Conservation (phyloP, 2,329 filamentous ascomycete species). For the Boeremia exigua region DNA sequence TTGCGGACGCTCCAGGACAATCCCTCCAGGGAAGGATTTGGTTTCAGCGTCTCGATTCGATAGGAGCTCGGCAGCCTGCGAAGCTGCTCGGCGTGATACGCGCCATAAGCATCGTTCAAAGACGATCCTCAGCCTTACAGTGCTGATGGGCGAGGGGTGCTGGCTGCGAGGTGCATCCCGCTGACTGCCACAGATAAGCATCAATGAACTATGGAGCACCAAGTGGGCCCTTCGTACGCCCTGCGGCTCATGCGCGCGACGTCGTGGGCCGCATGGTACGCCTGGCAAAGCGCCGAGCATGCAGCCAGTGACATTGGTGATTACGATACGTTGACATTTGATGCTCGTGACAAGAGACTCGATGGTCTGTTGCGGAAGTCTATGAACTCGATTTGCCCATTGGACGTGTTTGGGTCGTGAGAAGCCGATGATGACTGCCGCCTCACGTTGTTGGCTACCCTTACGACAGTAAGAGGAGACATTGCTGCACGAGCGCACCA, state of each 20-base stretch:
- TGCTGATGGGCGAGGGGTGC: background rate
- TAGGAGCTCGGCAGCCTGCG: constrained; percentile 7
- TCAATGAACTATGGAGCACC: constrained; percentile 5
- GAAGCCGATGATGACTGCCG: too few species aligned
- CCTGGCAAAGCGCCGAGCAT: too few species aligned
- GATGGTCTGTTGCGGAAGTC: too few species aligned
- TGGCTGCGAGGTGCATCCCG: background rate
- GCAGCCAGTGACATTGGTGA: background rate
- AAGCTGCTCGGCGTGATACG: constrained; percentile 4
- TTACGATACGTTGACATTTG: background rate
- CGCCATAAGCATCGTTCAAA: background rate
- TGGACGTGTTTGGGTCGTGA: too few species aligned
- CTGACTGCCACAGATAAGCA: constrained; percentile 15
- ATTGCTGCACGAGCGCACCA: too few species aligned
- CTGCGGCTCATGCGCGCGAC: background rate
- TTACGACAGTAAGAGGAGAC: too few species aligned
- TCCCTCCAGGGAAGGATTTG: background rate
- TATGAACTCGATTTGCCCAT: too few species aligned
- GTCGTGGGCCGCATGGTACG: too few species aligned
- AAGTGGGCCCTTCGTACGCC: constrained; percentile 7
- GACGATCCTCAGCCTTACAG: background rate
- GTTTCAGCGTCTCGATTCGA: background rate
- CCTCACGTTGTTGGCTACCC: too few species aligned
- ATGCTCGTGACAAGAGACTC: too few species aligned
- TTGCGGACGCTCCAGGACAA: background rate